These are phyloP conservation scores for Kwoniella sp. DNA, from an alignment of 768 basidiomycete genomes.

Conservation along the genomic window DNA sequence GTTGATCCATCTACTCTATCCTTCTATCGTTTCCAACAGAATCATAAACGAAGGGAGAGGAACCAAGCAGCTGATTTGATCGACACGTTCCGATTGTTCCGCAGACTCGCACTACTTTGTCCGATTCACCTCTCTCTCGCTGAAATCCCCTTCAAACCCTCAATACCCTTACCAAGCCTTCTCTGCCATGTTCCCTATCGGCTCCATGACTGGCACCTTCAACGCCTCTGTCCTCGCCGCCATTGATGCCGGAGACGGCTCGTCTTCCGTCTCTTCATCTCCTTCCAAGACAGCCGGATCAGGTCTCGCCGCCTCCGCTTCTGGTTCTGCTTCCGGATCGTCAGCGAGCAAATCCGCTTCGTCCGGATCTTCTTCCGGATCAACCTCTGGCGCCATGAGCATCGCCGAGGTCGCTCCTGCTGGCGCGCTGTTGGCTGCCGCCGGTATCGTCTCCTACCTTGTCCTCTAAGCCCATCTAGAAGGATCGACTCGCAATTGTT, in stretches of 20 bases:
- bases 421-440: conserved; percentile 22
- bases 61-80: too few species aligned
- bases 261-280: conserved; percentile 9
- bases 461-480: conserved; percentile 20
- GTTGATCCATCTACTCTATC: conserved; percentile 7
- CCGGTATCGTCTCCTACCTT: conserved; percentile 31
- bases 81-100: too few species aligned
- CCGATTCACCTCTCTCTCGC: conserved; percentile 66
- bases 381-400: conserved; percentile 10
- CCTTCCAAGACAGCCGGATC: conserved; percentile 8
- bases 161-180: conserved; percentile 70
- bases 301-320: conserved; percentile 14
- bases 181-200: conserved; percentile 66
- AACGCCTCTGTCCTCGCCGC: conserved; percentile 62
- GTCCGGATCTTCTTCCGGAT: neutral
- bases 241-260: conserved; percentile 65
- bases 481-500: too few species aligned
- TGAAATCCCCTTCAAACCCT: conserved; percentile 63
- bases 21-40: too few species aligned
- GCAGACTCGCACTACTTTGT: conserved; percentile 64
- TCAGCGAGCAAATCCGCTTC: neutral
- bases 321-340: conserved; percentile 15
- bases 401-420: conserved; percentile 25
- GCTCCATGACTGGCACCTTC: conserved; percentile 70
- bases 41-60: too few species aligned